Evolutionary conservation across 371 early-diverging fungal species (phyloP).

Genomic region (Mucor racemosus): DNA sequence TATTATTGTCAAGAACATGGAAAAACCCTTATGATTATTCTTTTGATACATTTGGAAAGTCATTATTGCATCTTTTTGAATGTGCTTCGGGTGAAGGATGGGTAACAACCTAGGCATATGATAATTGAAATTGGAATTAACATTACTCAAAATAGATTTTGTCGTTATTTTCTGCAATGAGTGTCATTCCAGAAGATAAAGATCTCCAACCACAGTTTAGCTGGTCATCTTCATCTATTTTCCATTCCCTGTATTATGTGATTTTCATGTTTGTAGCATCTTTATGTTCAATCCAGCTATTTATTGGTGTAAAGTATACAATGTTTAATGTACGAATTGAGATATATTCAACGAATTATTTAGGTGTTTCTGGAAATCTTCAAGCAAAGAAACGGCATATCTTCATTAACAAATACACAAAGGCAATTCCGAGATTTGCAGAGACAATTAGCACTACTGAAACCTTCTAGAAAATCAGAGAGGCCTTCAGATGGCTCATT

Average conservation of each 20-base stretch:
- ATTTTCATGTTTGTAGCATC: conserved; percentile 61
- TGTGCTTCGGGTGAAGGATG: conserved; percentile 65
- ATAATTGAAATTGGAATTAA: no score
- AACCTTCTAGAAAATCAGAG: conserved; percentile 46
- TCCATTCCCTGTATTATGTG: conserved; percentile 53
- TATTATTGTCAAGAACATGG: conserved; percentile 52
- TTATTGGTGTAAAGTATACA: conserved; percentile 48
- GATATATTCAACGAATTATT: not conserved
- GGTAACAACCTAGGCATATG: conserved; percentile 27
- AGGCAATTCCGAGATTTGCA: conserved; percentile 58
- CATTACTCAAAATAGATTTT: conserved; percentile 21
- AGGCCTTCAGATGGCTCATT: conserved; percentile 37
- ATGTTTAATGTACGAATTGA: not conserved
- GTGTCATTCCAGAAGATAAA: conserved; percentile 25
- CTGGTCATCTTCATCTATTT: conserved; percentile 41
- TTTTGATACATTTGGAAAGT: conserved; percentile 50
- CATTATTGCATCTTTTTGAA: conserved; percentile 53
- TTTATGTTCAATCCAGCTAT: conserved; percentile 57
- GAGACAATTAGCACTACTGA: conserved; percentile 49
- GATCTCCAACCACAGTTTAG: conserved; percentile 44
- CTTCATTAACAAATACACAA: conserved; percentile 54
- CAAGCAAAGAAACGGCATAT: conserved; percentile 57
- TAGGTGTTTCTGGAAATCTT: conserved; percentile 53
- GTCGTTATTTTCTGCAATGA: conserved; percentile 49
- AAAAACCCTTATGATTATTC: conserved; percentile 58